Evolutionary conservation across 2,329 filamentous ascomycete species (phyloP).

Genomic region (Ceratocystis ficicola): DNA sequence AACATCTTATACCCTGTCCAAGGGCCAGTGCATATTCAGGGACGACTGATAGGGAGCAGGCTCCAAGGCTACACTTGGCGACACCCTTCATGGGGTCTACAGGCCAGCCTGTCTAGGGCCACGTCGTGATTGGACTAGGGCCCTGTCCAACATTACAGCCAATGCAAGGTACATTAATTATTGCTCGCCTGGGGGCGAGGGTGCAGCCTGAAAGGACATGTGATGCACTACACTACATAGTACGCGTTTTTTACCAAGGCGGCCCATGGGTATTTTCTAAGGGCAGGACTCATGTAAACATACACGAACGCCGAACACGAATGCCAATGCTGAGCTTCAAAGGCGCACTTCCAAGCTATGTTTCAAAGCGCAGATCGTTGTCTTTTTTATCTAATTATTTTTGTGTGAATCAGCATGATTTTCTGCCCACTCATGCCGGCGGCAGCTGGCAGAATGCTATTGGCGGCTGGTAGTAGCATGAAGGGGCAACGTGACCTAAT

Average conservation of each 20-base stretch:
- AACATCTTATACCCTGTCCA: no score
- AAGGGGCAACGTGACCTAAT: neutral
- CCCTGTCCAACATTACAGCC: no score
- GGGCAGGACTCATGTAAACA: neutral
- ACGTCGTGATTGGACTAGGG: no score
- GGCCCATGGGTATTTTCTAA: neutral
- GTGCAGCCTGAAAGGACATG: neutral
- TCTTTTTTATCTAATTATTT: neutral
- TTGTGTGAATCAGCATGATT: neutral
- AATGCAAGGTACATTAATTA: no score
- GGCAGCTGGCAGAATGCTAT: neutral
- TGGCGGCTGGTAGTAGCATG: no score
- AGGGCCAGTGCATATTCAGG: no score
- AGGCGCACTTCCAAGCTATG: neutral
- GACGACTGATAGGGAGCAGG: no score
- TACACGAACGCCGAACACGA: neutral
- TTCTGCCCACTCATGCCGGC: neutral
- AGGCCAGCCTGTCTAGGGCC: no score
- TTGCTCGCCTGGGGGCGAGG: no score
- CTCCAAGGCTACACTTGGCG: no score
- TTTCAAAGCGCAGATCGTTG: conserved; percentile 5
- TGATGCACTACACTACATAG: neutral
- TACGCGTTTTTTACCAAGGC: neutral
- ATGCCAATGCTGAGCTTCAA: neutral
- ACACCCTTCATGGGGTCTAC: no score